Evolutionary conservation across 192 early-diverging fungal species (phyloP), one percentile per base, ranked within the genome.

Genomic region (Funneliformis mosseae): DNA sequence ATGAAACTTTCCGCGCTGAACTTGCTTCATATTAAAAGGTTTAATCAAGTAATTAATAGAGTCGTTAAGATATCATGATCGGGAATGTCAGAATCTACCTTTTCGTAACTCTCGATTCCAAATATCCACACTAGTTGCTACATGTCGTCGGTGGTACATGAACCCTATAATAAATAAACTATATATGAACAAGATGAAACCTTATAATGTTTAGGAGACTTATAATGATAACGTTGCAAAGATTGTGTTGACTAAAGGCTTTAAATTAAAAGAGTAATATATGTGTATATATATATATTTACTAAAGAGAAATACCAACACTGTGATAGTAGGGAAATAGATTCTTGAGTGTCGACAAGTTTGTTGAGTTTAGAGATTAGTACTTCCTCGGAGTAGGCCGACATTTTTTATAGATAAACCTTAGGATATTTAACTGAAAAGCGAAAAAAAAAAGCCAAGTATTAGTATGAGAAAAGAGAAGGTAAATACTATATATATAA

Each of bases 281-380:
- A 42, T 8, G 14, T 25, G 3, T 33, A 33, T 33, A 33, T 23
- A 33, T 33, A 33, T 33, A 33, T 23, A 48, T 80, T 28, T 41
- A 23, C 12, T 25, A 28, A n/a, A 80, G 23, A 38, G 33, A 45
- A 42, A 62, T 21, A 77, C 80, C 79, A 74, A 82, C 81, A 82
- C 5, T 82, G 81, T 27, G 81, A 80, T 16, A 82, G 39, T 28
- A 82, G 38, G 3, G 81, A 82, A 46, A 82, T 82, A 46, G 81
- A 82, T 28, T 82, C 81, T 69, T 79, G 81, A 10, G 77, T 80
- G 43, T 82, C 77, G 21, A 64, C 71, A 60, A 82, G 72, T 45
- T 80, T 82, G 43, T 66, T 59, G 16, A 82, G 76, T 61, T 82
- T 82, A 48, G 46, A 46, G 25, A 74, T 74, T 46, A 74, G 38